Evolutionary conservation across 2,329 filamentous ascomycete species (phyloP).

Genomic region (Xylariaceae sp.): DNA sequence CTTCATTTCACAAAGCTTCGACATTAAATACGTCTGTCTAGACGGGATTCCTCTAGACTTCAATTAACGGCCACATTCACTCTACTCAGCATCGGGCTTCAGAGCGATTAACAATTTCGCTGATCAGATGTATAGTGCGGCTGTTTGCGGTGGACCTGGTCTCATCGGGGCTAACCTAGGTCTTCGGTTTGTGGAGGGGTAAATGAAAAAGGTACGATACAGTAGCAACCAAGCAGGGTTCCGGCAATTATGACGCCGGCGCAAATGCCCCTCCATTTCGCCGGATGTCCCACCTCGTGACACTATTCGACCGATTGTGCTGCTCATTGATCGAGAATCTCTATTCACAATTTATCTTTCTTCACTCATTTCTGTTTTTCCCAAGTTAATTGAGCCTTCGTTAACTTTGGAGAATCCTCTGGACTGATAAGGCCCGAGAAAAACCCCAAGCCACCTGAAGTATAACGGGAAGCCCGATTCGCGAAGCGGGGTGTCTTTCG

Average conservation of each 20-base stretch:
- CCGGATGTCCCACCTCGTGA: slow-evolving; percentile 9
- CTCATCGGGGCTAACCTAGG: neutral
- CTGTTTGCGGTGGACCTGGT: slow-evolving; percentile 7
- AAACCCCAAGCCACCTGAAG: too few species aligned
- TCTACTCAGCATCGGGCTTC: neutral
- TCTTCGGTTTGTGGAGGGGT: slow-evolving; percentile 16
- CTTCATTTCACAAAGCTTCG: too few species aligned
- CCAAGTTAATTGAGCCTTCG: too few species aligned
- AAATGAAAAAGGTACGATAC: neutral
- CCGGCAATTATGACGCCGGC: slow-evolving; percentile 7
- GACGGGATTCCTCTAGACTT: too few species aligned
- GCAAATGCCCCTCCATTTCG: slow-evolving; percentile 25
- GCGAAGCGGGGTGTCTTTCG: slow-evolving; percentile 12
- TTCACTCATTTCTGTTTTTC: neutral
- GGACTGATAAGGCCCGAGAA: too few species aligned
- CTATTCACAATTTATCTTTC: neutral
- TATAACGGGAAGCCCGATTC: neutral
- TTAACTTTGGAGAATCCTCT: too few species aligned
- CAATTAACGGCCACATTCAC: neutral
- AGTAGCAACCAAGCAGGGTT: neutral
- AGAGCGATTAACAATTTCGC: neutral
- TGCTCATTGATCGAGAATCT: too few species aligned
- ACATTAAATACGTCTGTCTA: too few species aligned
- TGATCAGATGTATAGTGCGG: slow-evolving; percentile 6
- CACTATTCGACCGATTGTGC: neutral